phyloP scores from a whole-genome alignment of 2,329 filamentous ascomycete species.

The Hypoxylon sp. region DNA sequence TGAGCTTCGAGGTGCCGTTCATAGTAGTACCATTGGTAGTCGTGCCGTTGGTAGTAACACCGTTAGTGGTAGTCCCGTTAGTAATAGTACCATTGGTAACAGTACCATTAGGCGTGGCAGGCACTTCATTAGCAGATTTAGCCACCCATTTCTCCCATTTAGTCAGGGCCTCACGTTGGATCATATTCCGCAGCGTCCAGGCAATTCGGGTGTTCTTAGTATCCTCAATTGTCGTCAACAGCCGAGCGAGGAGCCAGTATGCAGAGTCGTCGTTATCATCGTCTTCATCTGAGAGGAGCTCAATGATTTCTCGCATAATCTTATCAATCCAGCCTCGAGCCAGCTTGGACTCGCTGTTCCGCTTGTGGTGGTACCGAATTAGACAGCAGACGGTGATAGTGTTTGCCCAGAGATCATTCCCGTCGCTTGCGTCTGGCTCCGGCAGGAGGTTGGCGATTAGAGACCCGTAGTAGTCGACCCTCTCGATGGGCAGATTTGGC shows the following conservation, averaged over 20 bases:
- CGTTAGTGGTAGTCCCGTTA: not conserved
- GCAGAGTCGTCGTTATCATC: slow-evolving; percentile 51
- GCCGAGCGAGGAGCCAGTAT: slow-evolving; percentile 46
- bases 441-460: slow-evolving; percentile 47
- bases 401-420: slow-evolving; percentile 42
- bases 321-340: slow-evolving; percentile 43
- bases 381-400: slow-evolving; percentile 47
- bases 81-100: not conserved
- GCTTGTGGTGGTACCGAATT: slow-evolving; percentile 51
- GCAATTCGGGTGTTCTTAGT: slow-evolving; percentile 42
- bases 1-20: not conserved
- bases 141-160: slow-evolving; percentile 50
- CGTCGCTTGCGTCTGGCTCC: slow-evolving; percentile 47
- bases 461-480: slow-evolving; percentile 43
- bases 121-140: slow-evolving; percentile 19
- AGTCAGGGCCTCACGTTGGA: slow-evolving; percentile 41
- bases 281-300: slow-evolving; percentile 52
- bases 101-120: not conserved
- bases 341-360: slow-evolving; percentile 34
- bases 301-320: slow-evolving; percentile 48
- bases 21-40: not conserved
- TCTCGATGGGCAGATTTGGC: slow-evolving; percentile 39
- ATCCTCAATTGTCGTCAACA: slow-evolving; percentile 48
- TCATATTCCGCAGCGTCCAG: slow-evolving; percentile 49
- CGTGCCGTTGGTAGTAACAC: not conserved